These are phyloP conservation scores for Diaporthe capsici DNA, from an alignment of 2,329 filamentous ascomycete species.

Conservation along the genomic window DNA sequence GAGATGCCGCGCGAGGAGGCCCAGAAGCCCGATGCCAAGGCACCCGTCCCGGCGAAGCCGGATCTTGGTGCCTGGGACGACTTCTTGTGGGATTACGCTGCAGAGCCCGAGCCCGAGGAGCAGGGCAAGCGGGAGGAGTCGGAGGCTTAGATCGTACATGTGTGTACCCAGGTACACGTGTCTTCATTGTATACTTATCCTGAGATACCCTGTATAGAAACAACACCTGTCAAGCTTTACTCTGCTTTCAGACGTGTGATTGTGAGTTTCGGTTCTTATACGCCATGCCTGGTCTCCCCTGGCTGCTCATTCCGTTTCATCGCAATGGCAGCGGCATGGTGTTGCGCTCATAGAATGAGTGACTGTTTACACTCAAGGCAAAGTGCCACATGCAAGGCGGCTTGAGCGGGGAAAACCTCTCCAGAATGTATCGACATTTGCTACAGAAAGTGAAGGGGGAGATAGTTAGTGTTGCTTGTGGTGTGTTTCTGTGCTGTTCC, in stretches of 20 bases:
- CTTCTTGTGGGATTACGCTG: slow-evolving; percentile 20
- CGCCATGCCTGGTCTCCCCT: no score
- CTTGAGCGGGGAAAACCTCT: no score
- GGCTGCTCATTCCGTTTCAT: no score
- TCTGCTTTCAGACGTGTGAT: neutral
- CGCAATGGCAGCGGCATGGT: no score
- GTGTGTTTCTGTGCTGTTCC: no score
- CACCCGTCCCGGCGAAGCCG: neutral
- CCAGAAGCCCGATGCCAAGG: neutral
- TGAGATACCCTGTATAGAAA: slow-evolving; percentile 36
- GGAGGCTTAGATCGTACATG: slow-evolving; percentile 11
- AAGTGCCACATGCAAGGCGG: no score
- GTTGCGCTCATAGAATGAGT: no score
- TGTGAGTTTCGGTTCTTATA: no score
- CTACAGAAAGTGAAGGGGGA: no score
- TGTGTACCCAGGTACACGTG: neutral
- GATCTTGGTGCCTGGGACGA: slow-evolving; percentile 31
- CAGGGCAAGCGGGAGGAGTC: neutral
- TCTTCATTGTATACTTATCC: neutral
- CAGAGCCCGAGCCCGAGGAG: neutral
- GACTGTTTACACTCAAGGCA: no score
- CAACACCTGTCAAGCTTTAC: slow-evolving; percentile 40
- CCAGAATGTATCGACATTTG: no score
- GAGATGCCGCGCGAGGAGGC: neutral
- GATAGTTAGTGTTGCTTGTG: no score